phyloP scores from a whole-genome alignment of 169 alveolate genomes.

The Besnoitia besnoiti region DNA sequence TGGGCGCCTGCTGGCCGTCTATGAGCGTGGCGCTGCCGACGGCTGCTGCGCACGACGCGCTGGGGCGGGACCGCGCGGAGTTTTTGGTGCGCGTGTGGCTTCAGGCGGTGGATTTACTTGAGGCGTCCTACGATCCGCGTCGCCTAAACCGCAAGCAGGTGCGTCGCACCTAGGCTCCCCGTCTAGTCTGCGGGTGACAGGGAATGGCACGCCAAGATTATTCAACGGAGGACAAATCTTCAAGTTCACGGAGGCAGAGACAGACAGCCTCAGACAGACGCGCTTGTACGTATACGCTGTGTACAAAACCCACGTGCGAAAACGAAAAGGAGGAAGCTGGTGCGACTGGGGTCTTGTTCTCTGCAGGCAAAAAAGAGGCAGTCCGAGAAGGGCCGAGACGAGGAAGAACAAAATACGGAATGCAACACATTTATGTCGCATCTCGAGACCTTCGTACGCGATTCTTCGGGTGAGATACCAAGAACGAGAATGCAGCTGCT shows the following conservation, averaged over 20 bases:
- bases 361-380: neutral
- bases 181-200: too few species aligned
- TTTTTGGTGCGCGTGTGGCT: neutral
- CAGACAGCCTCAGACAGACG: too few species aligned
- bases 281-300: too few species aligned
- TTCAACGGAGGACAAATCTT: too few species aligned
- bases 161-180: too few species aligned
- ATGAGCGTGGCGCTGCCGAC: neutral
- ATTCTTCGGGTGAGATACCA: neutral
- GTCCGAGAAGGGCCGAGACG: neutral
- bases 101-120: neutral
- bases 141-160: too few species aligned
- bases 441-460: neutral
- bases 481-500: neutral
- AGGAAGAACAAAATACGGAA: neutral
- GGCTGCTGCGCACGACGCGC: neutral
- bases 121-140: neutral
- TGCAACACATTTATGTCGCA: neutral
- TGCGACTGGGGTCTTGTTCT: too few species aligned
- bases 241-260: too few species aligned
- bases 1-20: neutral
- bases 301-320: too few species aligned
- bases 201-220: too few species aligned
- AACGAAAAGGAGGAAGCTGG: too few species aligned
- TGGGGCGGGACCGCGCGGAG: neutral